Percentiles rank a stretch among this genome's conserved stretches.
These are phyloP conservation scores for Punica granatum DNA, from an alignment of 345 rosid species.

Conservation along the genomic window DNA sequence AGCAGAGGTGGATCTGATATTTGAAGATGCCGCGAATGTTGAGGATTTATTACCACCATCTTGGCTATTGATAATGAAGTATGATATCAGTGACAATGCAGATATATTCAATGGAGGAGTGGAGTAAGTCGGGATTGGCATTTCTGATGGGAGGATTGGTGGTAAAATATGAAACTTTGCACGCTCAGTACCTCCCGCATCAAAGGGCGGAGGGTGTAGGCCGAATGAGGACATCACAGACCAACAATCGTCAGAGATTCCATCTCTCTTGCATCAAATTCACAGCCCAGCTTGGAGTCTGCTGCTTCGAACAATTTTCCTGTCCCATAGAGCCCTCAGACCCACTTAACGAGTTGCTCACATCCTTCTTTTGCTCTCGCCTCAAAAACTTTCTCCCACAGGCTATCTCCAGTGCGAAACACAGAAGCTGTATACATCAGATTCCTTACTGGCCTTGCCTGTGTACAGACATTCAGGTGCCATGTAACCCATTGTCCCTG, in stretches of 20 bases:
- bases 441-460: conserved; percentile 26
- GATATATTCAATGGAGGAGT: background rate
- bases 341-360: background rate
- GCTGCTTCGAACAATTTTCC: background rate
- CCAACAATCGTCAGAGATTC: conserved; percentile 1
- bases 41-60: background rate
- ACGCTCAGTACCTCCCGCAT: background rate
- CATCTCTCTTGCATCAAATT: background rate
- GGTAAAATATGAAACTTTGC: background rate
- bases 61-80: background rate
- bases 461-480: conserved; percentile 19
- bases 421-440: conserved; percentile 31
- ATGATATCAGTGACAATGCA: background rate
- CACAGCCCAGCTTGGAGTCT: background rate
- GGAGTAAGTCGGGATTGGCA: background rate
- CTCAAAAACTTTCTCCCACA: conserved; percentile 12
- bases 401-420: conserved; percentile 24
- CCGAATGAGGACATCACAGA: conserved; percentile 7
- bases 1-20: too few species aligned
- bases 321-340: background rate
- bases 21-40: too few species aligned
- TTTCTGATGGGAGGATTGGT: background rate
- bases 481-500: conserved; percentile 24
- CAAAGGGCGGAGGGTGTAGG: background rate
- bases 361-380: background rate